Percentiles rank a stretch among this genome's conserved stretches.
Evolutionary conservation across 1,139 yeast genomes (phyloP).

Genomic region (Yamadazyma pseudoaaseri): DNA sequence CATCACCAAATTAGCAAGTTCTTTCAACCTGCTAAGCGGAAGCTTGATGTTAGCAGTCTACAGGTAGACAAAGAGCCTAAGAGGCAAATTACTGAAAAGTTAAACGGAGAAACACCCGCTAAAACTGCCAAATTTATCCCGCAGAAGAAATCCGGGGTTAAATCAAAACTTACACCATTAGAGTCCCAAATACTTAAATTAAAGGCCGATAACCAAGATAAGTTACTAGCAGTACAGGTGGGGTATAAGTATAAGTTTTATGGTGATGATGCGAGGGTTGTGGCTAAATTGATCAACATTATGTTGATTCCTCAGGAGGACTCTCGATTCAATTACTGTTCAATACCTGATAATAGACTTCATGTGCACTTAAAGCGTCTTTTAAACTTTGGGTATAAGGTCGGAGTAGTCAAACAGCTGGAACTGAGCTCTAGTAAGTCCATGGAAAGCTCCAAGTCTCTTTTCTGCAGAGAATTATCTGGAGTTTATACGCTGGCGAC

Average conservation of each 20-base stretch:
- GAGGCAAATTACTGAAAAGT: not conserved
- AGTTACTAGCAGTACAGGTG: constrained; percentile 75
- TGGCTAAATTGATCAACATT: constrained; percentile 63
- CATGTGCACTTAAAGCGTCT: constrained; percentile 73
- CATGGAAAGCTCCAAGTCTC: constrained; percentile 26
- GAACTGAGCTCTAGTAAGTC: constrained; percentile 75
- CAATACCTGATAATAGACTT: constrained; percentile 76
- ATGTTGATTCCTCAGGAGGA: constrained; percentile 58
- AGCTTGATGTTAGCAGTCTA: constrained; percentile 5
- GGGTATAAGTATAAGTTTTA: constrained; percentile 89
- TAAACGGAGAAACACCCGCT: not conserved
- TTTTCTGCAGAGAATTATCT: constrained; percentile 69
- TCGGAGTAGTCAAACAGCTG: constrained; percentile 83
- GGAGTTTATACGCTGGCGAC: constrained; percentile 84
- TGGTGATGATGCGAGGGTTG: constrained; percentile 78
- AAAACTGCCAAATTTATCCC: not conserved
- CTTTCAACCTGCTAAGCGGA: constrained; percentile 15
- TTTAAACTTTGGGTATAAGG: constrained; percentile 63
- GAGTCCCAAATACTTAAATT: constrained; percentile 74
- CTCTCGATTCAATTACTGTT: constrained; percentile 69
- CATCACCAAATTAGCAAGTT: constrained; percentile 32
- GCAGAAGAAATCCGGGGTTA: constrained; percentile 1
- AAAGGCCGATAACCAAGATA: constrained; percentile 59
- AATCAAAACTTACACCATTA: constrained; percentile 59
- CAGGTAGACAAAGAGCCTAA: not conserved